These are phyloP conservation scores for Nakazawaea populi DNA, from an alignment of 805 yeast species.

Conservation along the genomic window DNA sequence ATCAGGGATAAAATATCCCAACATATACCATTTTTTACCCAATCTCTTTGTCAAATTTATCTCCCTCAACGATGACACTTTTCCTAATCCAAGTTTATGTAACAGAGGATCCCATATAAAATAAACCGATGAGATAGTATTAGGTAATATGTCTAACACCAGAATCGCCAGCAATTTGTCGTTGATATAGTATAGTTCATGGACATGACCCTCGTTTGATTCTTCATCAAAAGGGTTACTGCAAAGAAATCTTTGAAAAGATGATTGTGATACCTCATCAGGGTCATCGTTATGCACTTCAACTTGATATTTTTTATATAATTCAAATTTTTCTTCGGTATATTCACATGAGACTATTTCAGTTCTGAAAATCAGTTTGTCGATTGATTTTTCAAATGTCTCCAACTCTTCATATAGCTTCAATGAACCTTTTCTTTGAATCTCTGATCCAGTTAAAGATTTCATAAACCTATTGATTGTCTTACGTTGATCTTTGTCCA, in stretches of 20 bases:
- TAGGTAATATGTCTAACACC: conserved; percentile 71
- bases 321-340: conserved; percentile 51
- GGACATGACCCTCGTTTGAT: conserved; percentile 51
- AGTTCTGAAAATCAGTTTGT: conserved; percentile 25
- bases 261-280: conserved; percentile 16
- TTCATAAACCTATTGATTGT: conserved; percentile 55
- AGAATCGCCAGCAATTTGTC: conserved; percentile 65
- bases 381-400: conserved; percentile 12
- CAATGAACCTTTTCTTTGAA: conserved; percentile 11
- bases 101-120: conserved; percentile 85
- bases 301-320: conserved; percentile 68
- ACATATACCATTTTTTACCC: conserved; percentile 52
- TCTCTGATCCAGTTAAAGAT: conserved; percentile 22
- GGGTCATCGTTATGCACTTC: conserved; percentile 59
- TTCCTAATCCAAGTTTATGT: conserved; percentile 67
- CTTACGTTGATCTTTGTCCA: conserved; percentile 64
- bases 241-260: conserved; percentile 66
- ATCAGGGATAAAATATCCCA: conserved; percentile 78
- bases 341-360: conserved; percentile 46
- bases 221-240: conserved; percentile 48
- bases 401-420: conserved; percentile 14
- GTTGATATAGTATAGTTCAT: conserved; percentile 70
- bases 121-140: conserved; percentile 76
- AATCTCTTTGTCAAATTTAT: conserved; percentile 45
- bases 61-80: conserved; percentile 70